Conservation (phyloP, 306 rosid genomes). For the Neltuma alba region DNA sequence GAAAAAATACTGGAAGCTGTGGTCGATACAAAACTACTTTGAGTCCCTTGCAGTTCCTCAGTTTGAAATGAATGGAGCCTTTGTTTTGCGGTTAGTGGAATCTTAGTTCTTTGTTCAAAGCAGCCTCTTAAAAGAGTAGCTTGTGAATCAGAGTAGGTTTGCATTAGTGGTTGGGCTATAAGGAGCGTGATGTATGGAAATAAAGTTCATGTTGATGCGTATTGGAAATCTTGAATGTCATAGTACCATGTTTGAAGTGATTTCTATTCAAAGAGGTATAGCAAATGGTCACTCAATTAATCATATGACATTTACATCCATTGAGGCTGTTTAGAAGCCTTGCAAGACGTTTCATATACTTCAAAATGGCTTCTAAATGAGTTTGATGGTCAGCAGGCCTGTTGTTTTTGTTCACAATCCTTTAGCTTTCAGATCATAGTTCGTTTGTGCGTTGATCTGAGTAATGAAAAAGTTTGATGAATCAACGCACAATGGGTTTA, state of each 20-base stretch:
- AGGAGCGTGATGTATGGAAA: constrained; percentile 25
- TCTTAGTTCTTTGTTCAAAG: constrained; percentile 16
- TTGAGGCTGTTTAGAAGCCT: background rate
- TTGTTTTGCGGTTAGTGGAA: constrained; percentile 20
- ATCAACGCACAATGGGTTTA: no score
- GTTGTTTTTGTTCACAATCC: background rate
- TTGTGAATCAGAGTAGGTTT: constrained; percentile 12
- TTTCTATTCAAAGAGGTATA: constrained; percentile 7
- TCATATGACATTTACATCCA: background rate
- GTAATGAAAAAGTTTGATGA: no score
- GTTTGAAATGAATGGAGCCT: constrained; percentile 11
- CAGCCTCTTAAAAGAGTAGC: constrained; percentile 10
- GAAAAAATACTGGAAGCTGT: constrained; percentile 42
- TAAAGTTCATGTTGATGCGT: constrained; percentile 1
- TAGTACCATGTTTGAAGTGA: constrained; percentile 24
- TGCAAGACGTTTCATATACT: background rate
- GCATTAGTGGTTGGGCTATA: background rate
- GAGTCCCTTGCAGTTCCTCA: constrained; percentile 35
- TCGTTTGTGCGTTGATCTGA: no score
- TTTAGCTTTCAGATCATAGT: no score
- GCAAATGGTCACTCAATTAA: background rate
- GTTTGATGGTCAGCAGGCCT: background rate
- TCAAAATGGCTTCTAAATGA: background rate
- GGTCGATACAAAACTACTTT: constrained; percentile 36
- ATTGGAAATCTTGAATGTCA: background rate